phyloP scores from a whole-genome alignment of 306 rosid species.

The Cajanus cajan region DNA sequence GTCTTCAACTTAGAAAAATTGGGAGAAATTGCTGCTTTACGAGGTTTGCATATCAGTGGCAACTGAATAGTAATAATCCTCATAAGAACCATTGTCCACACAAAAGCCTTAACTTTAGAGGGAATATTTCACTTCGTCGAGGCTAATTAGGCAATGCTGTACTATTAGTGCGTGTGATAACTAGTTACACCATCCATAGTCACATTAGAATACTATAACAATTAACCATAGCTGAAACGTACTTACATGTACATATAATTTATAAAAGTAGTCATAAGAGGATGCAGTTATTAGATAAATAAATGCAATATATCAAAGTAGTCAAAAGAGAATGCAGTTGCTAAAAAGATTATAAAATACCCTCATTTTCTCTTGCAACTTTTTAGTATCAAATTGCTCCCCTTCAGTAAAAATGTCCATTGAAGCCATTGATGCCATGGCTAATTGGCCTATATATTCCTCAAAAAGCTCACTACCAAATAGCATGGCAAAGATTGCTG shows the following conservation, averaged over 20 bases:
- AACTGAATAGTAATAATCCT: not conserved
- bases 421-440: slow-evolving; percentile 99
- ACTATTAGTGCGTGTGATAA: not conserved
- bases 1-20: not conserved
- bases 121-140: no score
- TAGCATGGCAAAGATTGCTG: slow-evolving; percentile 98
- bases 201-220: slow-evolving; percentile 6
- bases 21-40: not conserved
- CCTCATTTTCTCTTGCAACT: slow-evolving; percentile 94
- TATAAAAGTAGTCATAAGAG: not conserved
- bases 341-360: slow-evolving; percentile 37
- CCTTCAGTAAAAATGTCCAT: slow-evolving; percentile 85
- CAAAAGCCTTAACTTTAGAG: no score
- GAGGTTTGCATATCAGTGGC: not conserved
- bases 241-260: not conserved
- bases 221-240: not conserved
- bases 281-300: not conserved
- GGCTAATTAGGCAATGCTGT: not conserved
- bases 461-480: slow-evolving; percentile 99
- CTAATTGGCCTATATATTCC: slow-evolving; percentile 94
- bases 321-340: not conserved
- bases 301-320: not conserved
- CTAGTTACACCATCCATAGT: not conserved
- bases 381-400: slow-evolving; percentile 81
- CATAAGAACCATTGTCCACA: not conserved